Evolutionary conservation across 1,139 yeast species (phyloP), one percentile per base, ranked within the genome.

Genomic region (Scheffersomyces stambukii): DNA sequence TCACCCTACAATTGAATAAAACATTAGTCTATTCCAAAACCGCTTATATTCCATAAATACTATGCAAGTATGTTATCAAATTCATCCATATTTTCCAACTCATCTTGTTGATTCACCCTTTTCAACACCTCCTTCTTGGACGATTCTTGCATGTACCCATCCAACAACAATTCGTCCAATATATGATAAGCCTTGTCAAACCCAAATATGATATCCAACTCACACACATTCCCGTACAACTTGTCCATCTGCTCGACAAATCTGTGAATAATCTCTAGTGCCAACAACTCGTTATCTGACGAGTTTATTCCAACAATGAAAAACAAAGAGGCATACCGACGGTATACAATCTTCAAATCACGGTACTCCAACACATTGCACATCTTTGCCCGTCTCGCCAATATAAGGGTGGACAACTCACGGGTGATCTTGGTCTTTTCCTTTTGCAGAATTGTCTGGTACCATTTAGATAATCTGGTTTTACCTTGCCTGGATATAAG

Each of bases 181-280:
- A 91, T 81, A 55, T 85, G 84, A 53, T 91, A 91, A 0, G 97
- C 97, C 52, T 85, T 83, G 46, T 82, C 84, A 59, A 91, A 91
- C 45, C 94, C 94, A 71, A 91, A 91, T 30, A 91, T 91, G 38
- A 91, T 88, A 57, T 89, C 94, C 46, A 85, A 60, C 51, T 88
- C 96, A 58, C 96, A 84, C 13, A 91, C 98, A 50, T 88, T 91
- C n/a, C 96, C 97, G 50, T 85, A 91, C 45, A 88, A 77, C 48
- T 83, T 81, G 63, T 91, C 99, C 95, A 91, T 86, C 45, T 85
- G 88, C 55, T 93, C 98, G 28, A 93, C 99, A 52, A 81, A 93
- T 36, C 97, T 68, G 52, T 93, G 98, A 30, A 93, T 81, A 17
- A 83, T 67, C 48, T 93, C 98, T 36, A 93, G 64, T 1, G 94